A percentile compares a stretch with the other conserved stretches of the same genome.
Conservation (phyloP, 768 basidiomycete species). For the Ramaria rubella region DNA sequence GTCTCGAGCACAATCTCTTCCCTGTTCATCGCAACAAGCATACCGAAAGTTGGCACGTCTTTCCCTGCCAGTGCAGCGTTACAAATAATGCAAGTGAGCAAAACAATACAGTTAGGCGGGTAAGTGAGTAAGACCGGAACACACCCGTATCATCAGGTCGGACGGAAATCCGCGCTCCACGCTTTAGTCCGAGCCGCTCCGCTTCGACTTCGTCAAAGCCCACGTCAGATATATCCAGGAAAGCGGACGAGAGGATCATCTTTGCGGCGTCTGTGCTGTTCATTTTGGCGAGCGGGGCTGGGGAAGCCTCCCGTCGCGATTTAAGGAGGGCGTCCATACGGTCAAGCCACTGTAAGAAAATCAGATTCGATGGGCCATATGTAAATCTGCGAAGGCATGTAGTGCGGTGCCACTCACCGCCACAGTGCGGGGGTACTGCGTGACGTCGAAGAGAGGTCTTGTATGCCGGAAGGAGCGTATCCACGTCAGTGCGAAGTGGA, state of each 20-base stretch:
- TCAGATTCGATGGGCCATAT: background rate
- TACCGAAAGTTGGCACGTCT: constrained; percentile 41
- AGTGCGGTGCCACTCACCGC: constrained; percentile 35
- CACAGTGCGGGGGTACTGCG: constrained; percentile 34
- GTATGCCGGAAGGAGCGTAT: constrained; percentile 30
- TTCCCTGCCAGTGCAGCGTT: constrained; percentile 19
- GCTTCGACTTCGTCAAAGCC: constrained; percentile 45
- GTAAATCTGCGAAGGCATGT: constrained; percentile 5
- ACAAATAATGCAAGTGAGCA: background rate
- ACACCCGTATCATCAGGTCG: constrained; percentile 46
- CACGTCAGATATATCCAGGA: constrained; percentile 19
- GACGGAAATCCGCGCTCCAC: constrained; percentile 34
- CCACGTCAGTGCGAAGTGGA: constrained; percentile 46
- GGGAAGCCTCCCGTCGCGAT: background rate
- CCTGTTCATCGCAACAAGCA: constrained; percentile 41
- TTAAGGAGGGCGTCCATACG: background rate
- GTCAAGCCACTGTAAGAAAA: background rate
- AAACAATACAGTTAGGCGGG: constrained; percentile 11
- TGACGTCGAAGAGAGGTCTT: constrained; percentile 32
- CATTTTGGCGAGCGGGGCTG: background rate
- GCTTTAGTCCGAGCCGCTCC: constrained; percentile 33
- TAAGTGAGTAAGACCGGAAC: background rate
- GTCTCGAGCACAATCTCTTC: constrained; percentile 47
- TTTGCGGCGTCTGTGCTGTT: background rate
- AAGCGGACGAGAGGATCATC: background rate